Conservation (phyloP, 2,329 filamentous ascomycete genomes). For the Diplodia scrobiculata region DNA sequence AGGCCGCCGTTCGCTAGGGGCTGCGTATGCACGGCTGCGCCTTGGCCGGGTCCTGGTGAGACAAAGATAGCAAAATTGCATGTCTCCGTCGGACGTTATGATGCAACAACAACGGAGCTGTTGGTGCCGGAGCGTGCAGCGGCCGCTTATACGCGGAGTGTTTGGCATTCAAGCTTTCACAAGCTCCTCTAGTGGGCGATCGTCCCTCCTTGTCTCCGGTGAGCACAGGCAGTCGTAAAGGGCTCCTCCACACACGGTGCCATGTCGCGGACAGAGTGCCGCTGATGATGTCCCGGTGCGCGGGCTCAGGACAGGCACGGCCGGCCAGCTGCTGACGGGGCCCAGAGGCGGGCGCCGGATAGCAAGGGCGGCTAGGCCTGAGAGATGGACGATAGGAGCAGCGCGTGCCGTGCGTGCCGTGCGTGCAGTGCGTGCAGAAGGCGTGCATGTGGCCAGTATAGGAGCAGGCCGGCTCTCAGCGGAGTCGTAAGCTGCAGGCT, state of each 20-base stretch:
- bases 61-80: not conserved
- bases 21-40: not conserved
- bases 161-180: conserved; percentile 11
- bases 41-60: not conserved
- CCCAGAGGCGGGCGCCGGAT: not conserved
- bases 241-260: conserved; percentile 15
- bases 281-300: not conserved
- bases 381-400: not conserved
- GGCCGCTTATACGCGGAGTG: not conserved
- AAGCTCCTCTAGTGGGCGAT: conserved; percentile 20
- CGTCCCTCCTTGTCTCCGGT: not conserved
- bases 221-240: not conserved
- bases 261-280: conserved; percentile 3
- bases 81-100: not conserved
- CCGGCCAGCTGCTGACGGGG: not conserved
- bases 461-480: not conserved
- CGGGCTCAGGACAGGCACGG: conserved; percentile 1
- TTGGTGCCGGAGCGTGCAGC: not conserved
- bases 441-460: not conserved
- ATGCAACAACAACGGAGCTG: not conserved
- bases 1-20: conserved; percentile 5
- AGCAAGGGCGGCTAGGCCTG: not conserved
- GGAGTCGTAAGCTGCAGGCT: conserved; percentile 13
- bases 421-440: conserved; percentile 9
- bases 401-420: conserved; percentile 6